Evolutionary conservation across 306 rosid species (phyloP).

Genomic region (Corylus avellana): DNA sequence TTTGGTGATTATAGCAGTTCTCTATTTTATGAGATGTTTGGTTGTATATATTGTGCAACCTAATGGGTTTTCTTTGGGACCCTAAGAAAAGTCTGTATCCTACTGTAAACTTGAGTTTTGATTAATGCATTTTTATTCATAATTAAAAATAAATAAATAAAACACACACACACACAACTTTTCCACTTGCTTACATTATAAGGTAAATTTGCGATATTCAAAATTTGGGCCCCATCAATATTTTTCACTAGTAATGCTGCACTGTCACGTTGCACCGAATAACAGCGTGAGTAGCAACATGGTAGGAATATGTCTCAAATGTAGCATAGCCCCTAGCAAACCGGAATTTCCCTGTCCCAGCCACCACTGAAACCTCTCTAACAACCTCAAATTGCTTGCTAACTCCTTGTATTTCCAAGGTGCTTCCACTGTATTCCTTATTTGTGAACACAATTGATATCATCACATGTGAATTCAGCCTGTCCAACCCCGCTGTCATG

Average conservation of each 20-base stretch:
- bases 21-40: too few relatives aligned
- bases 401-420: conserved; percentile 22
- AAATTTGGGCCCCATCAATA: background rate
- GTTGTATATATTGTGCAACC: too few relatives aligned
- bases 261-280: conserved; percentile 12
- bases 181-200: too few relatives aligned
- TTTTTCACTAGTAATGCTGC: background rate
- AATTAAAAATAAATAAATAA: too few relatives aligned
- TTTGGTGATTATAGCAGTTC: too few relatives aligned
- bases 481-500: conserved; percentile 18
- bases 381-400: conserved; percentile 7
- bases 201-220: too few relatives aligned
- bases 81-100: too few relatives aligned
- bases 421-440: conserved; percentile 21
- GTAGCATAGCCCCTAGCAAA: conserved; percentile 9
- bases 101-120: too few relatives aligned
- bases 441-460: conserved; percentile 33
- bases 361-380: background rate
- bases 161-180: background rate
- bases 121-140: too few relatives aligned
- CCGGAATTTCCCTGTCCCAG: conserved; percentile 15
- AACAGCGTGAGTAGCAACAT: background rate
- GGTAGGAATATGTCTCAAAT: background rate
- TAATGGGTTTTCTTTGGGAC: too few relatives aligned
- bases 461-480: conserved; percentile 8